Percentiles rank a stretch among this genome's conserved stretches.
Evolutionary conservation across 306 rosid species (phyloP).

Genomic region (Rubus parviflorus): DNA sequence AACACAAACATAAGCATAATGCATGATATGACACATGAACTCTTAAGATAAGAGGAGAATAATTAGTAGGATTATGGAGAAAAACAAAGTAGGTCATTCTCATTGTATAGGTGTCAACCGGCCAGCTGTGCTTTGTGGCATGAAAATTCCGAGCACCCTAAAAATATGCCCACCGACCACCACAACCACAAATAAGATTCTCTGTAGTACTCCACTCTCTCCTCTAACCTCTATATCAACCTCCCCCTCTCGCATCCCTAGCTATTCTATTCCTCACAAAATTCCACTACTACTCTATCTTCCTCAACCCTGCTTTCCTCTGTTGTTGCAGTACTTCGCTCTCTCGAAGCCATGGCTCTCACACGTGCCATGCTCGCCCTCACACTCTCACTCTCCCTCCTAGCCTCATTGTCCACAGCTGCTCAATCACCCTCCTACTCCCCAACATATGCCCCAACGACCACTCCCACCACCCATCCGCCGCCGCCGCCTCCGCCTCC

Average conservation of each 20-base stretch:
- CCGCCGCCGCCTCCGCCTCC: constrained; percentile 11
- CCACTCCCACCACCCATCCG: constrained; percentile 6
- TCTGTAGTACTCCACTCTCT: not conserved
- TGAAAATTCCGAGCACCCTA: constrained; percentile 25
- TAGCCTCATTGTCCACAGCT: constrained; percentile 41
- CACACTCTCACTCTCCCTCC: constrained; percentile 35
- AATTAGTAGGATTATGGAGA: not conserved
- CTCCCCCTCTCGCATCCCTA: constrained; percentile 21
- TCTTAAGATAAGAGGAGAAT: too few relatives aligned
- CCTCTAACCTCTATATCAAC: constrained; percentile 37
- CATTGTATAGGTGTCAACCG: constrained; percentile 27
- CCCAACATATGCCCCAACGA: constrained; percentile 16
- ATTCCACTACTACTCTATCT: not conserved
- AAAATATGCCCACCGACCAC: not conserved
- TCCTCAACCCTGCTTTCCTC: not conserved
- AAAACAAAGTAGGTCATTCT: not conserved
- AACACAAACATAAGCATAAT: too few relatives aligned
- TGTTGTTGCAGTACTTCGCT: not conserved
- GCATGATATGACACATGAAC: too few relatives aligned
- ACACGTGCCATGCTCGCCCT: constrained; percentile 45
- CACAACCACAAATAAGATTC: constrained; percentile 5
- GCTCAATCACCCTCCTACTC: constrained; percentile 49
- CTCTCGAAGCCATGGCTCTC: constrained; percentile 44
- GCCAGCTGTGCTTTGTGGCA: not conserved
- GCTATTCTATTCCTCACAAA: constrained; percentile 24